These are phyloP conservation scores for Dactylellina parvicollis DNA, from an alignment of 2,329 filamentous ascomycete species.

Conservation along the genomic window DNA sequence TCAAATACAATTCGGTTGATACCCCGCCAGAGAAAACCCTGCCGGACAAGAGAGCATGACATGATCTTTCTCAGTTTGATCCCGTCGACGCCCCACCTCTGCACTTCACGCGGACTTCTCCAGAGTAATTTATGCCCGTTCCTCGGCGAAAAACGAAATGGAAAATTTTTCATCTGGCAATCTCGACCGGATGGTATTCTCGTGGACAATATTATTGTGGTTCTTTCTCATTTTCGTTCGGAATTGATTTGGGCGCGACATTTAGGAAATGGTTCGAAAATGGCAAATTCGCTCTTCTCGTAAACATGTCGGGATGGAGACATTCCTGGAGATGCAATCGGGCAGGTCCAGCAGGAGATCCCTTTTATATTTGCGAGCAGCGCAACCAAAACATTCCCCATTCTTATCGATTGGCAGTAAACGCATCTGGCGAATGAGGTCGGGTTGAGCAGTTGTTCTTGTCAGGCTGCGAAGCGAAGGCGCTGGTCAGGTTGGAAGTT, in stretches of 20 bases:
- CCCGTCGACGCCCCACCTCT: constrained; percentile 45
- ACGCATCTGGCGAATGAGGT: constrained; percentile 43
- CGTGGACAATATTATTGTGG: not conserved
- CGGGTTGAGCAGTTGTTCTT: constrained; percentile 28
- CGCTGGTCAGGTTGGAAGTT: constrained; percentile 5
- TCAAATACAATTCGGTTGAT: constrained; percentile 12
- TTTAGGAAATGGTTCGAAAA: no score
- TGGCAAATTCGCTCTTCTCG: no score
- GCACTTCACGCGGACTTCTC: constrained; percentile 40
- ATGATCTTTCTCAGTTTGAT: constrained; percentile 40
- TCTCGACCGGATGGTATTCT: constrained; percentile 10
- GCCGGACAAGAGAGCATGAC: constrained; percentile 37
- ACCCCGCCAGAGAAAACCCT: constrained; percentile 43
- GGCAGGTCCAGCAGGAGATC: constrained; percentile 20
- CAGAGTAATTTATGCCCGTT: constrained; percentile 28
- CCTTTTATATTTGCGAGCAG: constrained; percentile 43
- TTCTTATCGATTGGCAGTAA: constrained; percentile 46
- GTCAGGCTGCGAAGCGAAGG: constrained; percentile 45
- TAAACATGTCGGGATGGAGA: constrained; percentile 5
- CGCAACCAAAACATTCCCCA: constrained; percentile 37
- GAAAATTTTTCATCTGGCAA: constrained; percentile 21
- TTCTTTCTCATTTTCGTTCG: not conserved
- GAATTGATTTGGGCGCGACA: not conserved
- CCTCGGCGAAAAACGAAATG: constrained; percentile 41
- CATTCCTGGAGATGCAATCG: constrained; percentile 51